Percentiles rank a stretch among this genome's conserved stretches.
Evolutionary conservation across 768 basidiomycete genomes (phyloP).

Genomic region (Suillus variegatus): DNA sequence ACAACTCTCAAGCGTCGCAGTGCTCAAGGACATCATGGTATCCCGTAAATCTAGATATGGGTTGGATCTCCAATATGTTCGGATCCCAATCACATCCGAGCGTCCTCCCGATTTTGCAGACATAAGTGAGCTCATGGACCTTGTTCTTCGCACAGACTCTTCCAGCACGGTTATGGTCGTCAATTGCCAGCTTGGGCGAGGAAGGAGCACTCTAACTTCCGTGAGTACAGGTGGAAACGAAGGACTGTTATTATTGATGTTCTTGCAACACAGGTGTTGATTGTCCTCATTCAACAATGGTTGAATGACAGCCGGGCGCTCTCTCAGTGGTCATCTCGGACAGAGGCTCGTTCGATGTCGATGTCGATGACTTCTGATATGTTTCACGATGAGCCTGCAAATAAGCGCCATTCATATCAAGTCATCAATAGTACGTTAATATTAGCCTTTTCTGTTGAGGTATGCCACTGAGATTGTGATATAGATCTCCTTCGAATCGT

Average conservation of each 20-base stretch:
- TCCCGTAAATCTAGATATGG: conserved; percentile 44
- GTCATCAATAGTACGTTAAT: conserved; percentile 79
- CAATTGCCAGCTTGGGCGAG: conserved; percentile 94
- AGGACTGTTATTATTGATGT: background rate
- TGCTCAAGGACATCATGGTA: conserved; percentile 88
- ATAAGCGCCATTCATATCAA: conserved; percentile 69
- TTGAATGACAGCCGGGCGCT: conserved; percentile 42
- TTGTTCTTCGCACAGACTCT: conserved; percentile 69
- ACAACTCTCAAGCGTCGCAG: conserved; percentile 65
- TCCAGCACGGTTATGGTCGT: conserved; percentile 82
- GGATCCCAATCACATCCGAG: conserved; percentile 94
- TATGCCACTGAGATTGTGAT: conserved; percentile 9
- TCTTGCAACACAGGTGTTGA: conserved; percentile 56
- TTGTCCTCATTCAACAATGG: conserved; percentile 87
- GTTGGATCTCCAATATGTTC: conserved; percentile 73
- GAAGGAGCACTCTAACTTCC: conserved; percentile 89
- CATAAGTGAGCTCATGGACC: conserved; percentile 74
- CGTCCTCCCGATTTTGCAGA: conserved; percentile 75
- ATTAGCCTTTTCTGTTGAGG: background rate
- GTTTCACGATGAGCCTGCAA: conserved; percentile 24
- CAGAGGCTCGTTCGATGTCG: conserved; percentile 43
- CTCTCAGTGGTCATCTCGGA: conserved; percentile 33
- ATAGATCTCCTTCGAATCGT: conserved; percentile 83
- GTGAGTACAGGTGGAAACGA: conserved; percentile 39
- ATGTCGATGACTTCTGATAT: conserved; percentile 37